Conservation (phyloP, 768 basidiomycete species). For the Pleurotus ostreatus region DNA sequence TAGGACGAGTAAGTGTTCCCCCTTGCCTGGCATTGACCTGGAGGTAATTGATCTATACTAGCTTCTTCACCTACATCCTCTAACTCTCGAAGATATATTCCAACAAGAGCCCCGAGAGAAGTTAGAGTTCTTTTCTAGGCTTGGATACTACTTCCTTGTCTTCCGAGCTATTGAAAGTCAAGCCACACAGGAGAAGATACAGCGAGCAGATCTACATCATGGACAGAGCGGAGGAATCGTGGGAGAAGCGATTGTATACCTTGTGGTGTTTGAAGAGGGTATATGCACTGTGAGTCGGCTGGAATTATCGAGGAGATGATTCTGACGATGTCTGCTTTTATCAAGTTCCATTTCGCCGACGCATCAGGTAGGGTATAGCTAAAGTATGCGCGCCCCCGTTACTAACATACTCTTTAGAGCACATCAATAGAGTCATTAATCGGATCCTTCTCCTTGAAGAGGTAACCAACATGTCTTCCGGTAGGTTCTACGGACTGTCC, state of each 20-base stretch:
- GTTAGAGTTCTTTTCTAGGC: conserved; percentile 76
- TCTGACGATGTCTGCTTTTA: conserved; percentile 3
- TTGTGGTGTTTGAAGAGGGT: conserved; percentile 86
- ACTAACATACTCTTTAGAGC: conserved; percentile 45
- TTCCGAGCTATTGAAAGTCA: conserved; percentile 76
- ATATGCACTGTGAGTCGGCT: conserved; percentile 60
- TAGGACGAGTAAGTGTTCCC: conserved; percentile 63
- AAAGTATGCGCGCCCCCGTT: background rate
- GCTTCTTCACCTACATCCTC: conserved; percentile 84
- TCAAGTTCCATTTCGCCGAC: conserved; percentile 87
- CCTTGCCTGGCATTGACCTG: background rate
- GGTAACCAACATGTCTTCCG: conserved; percentile 65
- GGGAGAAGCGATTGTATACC: conserved; percentile 81
- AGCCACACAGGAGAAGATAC: conserved; percentile 35
- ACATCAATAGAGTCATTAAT: conserved; percentile 71
- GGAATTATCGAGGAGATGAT: background rate
- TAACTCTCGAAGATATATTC: conserved; percentile 91
- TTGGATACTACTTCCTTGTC: conserved; percentile 91
- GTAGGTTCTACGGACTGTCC: conserved; percentile 33
- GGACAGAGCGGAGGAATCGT: conserved; percentile 35
- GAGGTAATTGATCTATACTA: conserved; percentile 21
- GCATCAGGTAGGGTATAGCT: conserved; percentile 50
- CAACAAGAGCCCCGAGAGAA: conserved; percentile 92
- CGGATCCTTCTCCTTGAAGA: conserved; percentile 63
- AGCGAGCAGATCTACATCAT: conserved; percentile 20